Evolutionary conservation across 1,284 basidiomycete species (phyloP).

Genomic region (Apiotrichum mycotoxinovorans): DNA sequence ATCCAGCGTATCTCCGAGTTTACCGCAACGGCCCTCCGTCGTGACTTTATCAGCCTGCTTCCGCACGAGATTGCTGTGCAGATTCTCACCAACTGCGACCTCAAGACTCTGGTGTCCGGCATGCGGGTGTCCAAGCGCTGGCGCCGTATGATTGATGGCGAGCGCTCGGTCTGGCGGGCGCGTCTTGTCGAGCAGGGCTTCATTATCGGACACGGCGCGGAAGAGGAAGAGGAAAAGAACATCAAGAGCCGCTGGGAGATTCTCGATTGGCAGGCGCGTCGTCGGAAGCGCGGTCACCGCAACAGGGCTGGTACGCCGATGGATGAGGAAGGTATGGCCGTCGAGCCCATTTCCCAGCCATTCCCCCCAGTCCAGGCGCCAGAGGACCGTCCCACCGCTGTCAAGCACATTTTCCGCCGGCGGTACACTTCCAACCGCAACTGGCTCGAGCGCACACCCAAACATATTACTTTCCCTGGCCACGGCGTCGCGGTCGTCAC

Average conservation of each 20-base stretch:
- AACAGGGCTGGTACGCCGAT: constrained; percentile 27
- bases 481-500: constrained; percentile 88
- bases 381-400: constrained; percentile 29
- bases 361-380: not conserved
- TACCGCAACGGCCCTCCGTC: constrained; percentile 40
- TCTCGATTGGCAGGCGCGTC: constrained; percentile 24
- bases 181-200: constrained; percentile 40
- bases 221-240: constrained; percentile 43
- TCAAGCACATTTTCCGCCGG: constrained; percentile 45
- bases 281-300: constrained; percentile 2
- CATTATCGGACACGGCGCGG: constrained; percentile 43
- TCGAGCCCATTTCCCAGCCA: not conserved
- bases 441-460: constrained; percentile 48
- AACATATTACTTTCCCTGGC: constrained; percentile 74
- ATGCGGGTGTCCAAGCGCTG: constrained; percentile 42
- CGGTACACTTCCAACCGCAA: constrained; percentile 59
- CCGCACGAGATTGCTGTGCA: constrained; percentile 48
- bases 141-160: constrained; percentile 43
- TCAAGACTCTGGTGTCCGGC: constrained; percentile 32
- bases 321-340: constrained; percentile 34
- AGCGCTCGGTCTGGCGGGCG: constrained; percentile 43
- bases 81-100: constrained; percentile 41
- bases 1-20: constrained; percentile 45
- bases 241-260: constrained; percentile 36
- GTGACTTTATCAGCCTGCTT: constrained; percentile 45